phyloP scores from a whole-genome alignment of 2,329 filamentous ascomycete species.

The Fusarium pininemorale region DNA sequence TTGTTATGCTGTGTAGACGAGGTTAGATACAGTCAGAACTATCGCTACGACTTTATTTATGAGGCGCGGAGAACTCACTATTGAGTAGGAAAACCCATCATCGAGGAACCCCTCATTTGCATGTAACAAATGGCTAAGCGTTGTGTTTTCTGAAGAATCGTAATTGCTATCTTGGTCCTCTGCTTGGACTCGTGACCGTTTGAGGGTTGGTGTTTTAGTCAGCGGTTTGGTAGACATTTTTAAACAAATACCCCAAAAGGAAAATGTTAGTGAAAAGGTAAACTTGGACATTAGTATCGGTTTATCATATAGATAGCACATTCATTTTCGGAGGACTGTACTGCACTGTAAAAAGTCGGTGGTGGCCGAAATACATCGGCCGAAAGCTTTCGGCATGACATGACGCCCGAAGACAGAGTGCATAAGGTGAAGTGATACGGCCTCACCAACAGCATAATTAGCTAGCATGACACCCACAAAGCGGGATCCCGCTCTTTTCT shows the following conservation, averaged over 20 bases:
- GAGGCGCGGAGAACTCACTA: neutral
- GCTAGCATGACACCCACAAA: neutral
- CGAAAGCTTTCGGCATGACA: conserved; percentile 17
- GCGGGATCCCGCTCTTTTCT: neutral
- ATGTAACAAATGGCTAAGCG: neutral
- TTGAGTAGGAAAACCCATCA: neutral
- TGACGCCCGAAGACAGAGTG: neutral
- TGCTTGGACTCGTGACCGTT: neutral
- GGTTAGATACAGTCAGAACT: neutral
- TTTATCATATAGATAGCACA: neutral
- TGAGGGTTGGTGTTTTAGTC: neutral
- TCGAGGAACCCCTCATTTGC: neutral
- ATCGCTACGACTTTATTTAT: neutral
- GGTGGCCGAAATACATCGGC: conserved; percentile 25
- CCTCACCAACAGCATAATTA: neutral
- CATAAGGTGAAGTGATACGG: neutral
- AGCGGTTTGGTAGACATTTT: neutral
- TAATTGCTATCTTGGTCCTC: neutral
- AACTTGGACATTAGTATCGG: neutral
- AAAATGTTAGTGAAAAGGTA: neutral
- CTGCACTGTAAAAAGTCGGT: conserved; percentile 8
- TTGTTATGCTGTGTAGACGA: neutral
- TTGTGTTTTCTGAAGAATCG: neutral
- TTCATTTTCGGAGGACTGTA: neutral
- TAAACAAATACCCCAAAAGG: neutral